Conservation (phyloP, 495 filamentous ascomycete species). For the Aspergillus saccharolyticus region DNA sequence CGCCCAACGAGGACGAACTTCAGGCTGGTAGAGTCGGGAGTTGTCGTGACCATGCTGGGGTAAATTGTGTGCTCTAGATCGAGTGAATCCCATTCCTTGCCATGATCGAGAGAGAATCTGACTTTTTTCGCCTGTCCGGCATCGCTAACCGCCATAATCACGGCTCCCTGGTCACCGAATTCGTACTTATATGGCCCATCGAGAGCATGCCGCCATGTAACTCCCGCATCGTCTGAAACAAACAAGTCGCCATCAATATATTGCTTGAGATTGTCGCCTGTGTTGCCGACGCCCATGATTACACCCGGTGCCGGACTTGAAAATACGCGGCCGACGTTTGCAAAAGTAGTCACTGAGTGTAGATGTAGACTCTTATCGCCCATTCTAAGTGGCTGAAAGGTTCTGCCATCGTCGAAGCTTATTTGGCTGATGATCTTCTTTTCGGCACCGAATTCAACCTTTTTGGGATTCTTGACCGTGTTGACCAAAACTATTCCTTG, state of each 20-base stretch:
- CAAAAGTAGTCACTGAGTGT: slow-evolving; percentile 79
- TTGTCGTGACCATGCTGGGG: slow-evolving; percentile 72
- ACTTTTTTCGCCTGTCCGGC: slow-evolving; percentile 58
- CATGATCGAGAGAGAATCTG: slow-evolving; percentile 81
- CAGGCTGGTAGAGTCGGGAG: slow-evolving; percentile 81
- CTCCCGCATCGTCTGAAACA: slow-evolving; percentile 85
- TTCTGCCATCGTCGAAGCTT: slow-evolving; percentile 89
- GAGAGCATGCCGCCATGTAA: slow-evolving; percentile 70
- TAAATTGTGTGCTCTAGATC: slow-evolving; percentile 57
- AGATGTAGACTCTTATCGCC: slow-evolving; percentile 65
- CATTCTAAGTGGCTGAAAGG: slow-evolving; percentile 61
- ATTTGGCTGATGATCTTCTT: slow-evolving; percentile 74
- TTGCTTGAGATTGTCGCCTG: slow-evolving; percentile 60
- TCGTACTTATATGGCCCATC: slow-evolving; percentile 90
- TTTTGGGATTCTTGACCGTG: slow-evolving; percentile 77
- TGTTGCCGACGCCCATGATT: slow-evolving; percentile 90
- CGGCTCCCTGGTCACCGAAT: slow-evolving; percentile 85
- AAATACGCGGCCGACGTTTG: slow-evolving; percentile 79
- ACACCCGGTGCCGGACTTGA: slow-evolving; percentile 90
- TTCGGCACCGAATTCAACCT: slow-evolving; percentile 52
- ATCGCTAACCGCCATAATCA: slow-evolving; percentile 76
- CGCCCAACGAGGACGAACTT: slow-evolving; percentile 74
- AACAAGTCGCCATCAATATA: slow-evolving; percentile 71
- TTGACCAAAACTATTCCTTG: slow-evolving; percentile 92
- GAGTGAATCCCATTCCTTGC: slow-evolving; percentile 66